Percentiles rank a stretch among this genome's conserved stretches.
These are phyloP conservation scores for Paraphoma sp. DNA, from an alignment of 2,329 filamentous ascomycete species.

Conservation along the genomic window DNA sequence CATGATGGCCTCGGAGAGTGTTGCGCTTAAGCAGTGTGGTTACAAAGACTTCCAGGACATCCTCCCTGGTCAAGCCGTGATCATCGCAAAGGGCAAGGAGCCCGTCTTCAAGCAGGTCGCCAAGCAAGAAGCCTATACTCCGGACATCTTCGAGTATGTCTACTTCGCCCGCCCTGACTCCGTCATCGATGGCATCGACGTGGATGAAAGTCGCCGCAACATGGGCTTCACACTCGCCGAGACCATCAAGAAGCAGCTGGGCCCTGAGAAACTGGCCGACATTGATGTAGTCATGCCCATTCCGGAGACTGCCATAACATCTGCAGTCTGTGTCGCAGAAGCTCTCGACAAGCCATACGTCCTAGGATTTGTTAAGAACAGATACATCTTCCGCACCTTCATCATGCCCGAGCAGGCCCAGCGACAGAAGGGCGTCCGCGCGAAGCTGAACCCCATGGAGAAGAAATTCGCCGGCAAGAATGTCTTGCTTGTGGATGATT, in stretches of 20 bases:
- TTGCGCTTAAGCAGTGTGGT: constrained; percentile 81
- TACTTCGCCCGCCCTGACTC: constrained; percentile 87
- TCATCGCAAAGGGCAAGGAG: constrained; percentile 77
- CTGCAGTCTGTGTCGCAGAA: constrained; percentile 78
- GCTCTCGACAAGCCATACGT: constrained; percentile 77
- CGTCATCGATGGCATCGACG: constrained; percentile 85
- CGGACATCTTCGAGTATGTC: constrained; percentile 87
- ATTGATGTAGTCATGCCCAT: constrained; percentile 88
- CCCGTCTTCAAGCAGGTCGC: constrained; percentile 80
- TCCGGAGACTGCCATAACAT: constrained; percentile 82
- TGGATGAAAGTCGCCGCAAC: constrained; percentile 81
- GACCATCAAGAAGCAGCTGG: constrained; percentile 71
- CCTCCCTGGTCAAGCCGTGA: constrained; percentile 82
- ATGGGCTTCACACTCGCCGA: constrained; percentile 86
- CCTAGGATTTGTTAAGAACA: constrained; percentile 87
- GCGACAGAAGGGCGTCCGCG: constrained; percentile 83
- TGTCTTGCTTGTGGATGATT: constrained; percentile 87
- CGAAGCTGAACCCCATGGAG: constrained; percentile 87
- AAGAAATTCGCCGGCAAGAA: constrained; percentile 83
- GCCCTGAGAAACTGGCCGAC: constrained; percentile 71
- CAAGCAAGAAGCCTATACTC: constrained; percentile 72
- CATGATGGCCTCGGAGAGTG: constrained; percentile 89
- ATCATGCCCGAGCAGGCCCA: constrained; percentile 84
- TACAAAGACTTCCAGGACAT: constrained; percentile 80
- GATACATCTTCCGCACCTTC: constrained; percentile 87